Percentiles rank a stretch among this genome's conserved stretches.
Conservation (phyloP, 306 rosid species). For the Oxytropis ochrocephala region DNA sequence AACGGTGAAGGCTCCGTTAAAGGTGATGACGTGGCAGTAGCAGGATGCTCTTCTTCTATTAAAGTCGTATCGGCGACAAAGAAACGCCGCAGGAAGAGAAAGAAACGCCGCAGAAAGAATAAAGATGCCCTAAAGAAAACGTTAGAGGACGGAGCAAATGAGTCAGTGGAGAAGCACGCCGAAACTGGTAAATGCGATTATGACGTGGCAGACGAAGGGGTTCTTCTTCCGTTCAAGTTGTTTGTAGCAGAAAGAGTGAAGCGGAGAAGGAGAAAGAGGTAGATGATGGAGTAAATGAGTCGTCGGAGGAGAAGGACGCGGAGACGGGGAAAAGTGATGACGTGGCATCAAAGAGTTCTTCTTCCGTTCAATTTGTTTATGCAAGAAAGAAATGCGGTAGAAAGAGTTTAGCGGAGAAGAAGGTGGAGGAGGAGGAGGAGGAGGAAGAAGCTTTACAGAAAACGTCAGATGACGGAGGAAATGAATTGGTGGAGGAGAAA, state of each 20-base stretch:
- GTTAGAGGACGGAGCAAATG: background rate
- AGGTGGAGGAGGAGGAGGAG: too few species aligned
- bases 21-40: background rate
- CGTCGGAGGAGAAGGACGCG: background rate
- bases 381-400: background rate
- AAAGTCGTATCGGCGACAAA: background rate
- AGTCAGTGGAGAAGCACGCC: too few species aligned
- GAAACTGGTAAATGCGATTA: too few species aligned
- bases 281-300: background rate
- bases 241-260: background rate
- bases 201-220: background rate
- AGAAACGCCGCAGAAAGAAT: background rate
- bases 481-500: background rate
- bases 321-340: too few species aligned
- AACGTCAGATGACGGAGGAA: background rate
- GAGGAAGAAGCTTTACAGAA: background rate
- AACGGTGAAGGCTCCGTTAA: background rate
- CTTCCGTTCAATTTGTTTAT: too few species aligned
- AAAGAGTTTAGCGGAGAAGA: background rate
- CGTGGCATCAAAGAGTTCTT: too few species aligned
- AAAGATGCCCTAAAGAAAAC: background rate
- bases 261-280: background rate
- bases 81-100: conserved; percentile 16
- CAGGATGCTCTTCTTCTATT: too few species aligned
- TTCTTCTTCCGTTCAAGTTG: background rate